Conservation (phyloP, 2,329 filamentous ascomycete species). For the Calonectria multiphialidica region DNA sequence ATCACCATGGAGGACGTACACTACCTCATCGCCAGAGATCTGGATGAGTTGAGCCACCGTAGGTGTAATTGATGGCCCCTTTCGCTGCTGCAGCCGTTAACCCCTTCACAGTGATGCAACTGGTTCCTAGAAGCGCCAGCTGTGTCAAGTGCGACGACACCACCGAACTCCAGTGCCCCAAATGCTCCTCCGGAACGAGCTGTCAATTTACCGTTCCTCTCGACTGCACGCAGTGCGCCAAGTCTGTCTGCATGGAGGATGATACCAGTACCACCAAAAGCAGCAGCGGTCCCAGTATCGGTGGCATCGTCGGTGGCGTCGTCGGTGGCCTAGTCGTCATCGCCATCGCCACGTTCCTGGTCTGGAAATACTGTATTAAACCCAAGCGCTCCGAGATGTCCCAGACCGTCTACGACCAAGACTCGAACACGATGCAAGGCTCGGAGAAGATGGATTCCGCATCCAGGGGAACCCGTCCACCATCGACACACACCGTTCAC, state of each 20-base stretch:
- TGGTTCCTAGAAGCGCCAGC: slow-evolving; percentile 54
- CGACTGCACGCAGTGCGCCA: slow-evolving; percentile 61
- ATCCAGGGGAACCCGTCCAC: slow-evolving; percentile 64
- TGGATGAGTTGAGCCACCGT: slow-evolving; percentile 49
- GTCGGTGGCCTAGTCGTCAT: slow-evolving; percentile 85
- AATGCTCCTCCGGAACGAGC: slow-evolving; percentile 54
- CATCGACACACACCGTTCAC: slow-evolving; percentile 86
- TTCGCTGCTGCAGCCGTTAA: slow-evolving; percentile 19
- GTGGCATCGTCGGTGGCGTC: slow-evolving; percentile 92
- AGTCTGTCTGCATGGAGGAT: slow-evolving; percentile 58
- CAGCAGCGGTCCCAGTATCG: slow-evolving; percentile 72
- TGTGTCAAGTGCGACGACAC: slow-evolving; percentile 61
- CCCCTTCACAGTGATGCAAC: slow-evolving; percentile 43
- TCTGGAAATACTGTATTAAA: slow-evolving; percentile 92
- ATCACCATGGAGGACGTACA: slow-evolving; percentile 36
- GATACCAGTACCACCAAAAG: slow-evolving; percentile 30
- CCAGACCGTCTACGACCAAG: slow-evolving; percentile 68
- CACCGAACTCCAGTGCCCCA: slow-evolving; percentile 58
- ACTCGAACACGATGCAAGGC: slow-evolving; percentile 58
- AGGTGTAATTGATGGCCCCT: slow-evolving; percentile 26
- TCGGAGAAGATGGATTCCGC: slow-evolving; percentile 60
- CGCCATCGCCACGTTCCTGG: slow-evolving; percentile 79
- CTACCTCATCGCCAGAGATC: slow-evolving; percentile 41
- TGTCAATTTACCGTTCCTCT: slow-evolving; percentile 61
- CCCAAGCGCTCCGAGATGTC: slow-evolving; percentile 74